A percentile compares a stretch with the other conserved stretches of the same genome.
phyloP scores from a whole-genome alignment of 148 eudicot species.

The Heliamphora exappendiculata region DNA sequence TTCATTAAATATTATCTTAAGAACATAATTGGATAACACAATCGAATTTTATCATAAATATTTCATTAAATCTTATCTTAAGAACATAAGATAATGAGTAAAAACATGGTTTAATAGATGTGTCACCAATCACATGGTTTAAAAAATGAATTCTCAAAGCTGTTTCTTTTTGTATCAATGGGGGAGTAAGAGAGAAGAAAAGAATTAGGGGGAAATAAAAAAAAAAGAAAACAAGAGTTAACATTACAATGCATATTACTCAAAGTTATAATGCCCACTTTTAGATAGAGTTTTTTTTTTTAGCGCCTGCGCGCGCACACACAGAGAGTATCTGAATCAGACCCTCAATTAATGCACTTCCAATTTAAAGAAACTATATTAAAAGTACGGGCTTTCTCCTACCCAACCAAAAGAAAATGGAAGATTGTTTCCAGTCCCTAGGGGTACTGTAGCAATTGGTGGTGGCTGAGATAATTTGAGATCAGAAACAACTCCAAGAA shows the following conservation, averaged over 20 bases:
- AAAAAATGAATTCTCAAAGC: neutral
- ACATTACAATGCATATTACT: neutral
- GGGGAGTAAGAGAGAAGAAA: neutral
- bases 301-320: no score
- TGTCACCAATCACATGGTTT: neutral
- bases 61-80: neutral
- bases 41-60: no score
- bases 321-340: no score
- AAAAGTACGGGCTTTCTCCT: slow-evolving; percentile 10
- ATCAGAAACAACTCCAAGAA: slow-evolving; percentile 93
- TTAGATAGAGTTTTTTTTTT: no score
- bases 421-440: slow-evolving; percentile 96
- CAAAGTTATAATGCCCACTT: no score
- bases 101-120: neutral
- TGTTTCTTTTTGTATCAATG: neutral
- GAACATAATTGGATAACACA: no score
- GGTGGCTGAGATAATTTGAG: slow-evolving; percentile 78
- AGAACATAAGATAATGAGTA: neutral
- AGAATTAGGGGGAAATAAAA: neutral
- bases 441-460: slow-evolving; percentile 86
- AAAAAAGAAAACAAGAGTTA: neutral
- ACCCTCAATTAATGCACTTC: neutral
- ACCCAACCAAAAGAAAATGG: slow-evolving; percentile 99
- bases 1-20: neutral
- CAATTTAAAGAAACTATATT: neutral